Evolutionary conservation across 163 green algal genomes (phyloP).

Genomic region (Volvox carteri): DNA sequence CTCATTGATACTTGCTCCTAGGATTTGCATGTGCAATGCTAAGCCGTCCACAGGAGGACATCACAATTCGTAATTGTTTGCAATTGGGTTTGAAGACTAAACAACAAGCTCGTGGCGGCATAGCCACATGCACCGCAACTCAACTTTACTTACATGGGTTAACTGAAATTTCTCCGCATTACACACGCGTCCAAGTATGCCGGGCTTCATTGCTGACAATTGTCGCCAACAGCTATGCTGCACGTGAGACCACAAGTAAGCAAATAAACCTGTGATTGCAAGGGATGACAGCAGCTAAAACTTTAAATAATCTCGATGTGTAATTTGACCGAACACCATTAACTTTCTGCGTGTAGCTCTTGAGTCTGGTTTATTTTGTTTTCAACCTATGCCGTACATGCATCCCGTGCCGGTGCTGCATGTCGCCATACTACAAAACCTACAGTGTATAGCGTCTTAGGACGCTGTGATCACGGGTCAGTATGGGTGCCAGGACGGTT

Average conservation of each 20-base stretch:
- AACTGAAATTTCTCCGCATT: neutral
- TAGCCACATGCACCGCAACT: neutral
- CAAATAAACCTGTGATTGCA: too few species aligned
- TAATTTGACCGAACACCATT: too few species aligned
- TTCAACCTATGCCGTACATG: neutral
- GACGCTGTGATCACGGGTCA: too few species aligned
- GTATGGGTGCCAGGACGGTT: neutral
- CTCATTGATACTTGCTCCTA: neutral
- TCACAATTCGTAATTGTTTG: neutral
- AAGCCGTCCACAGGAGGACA: neutral
- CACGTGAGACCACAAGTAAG: conserved; percentile 19
- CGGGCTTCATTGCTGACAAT: conserved; percentile 1
- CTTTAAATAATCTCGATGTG: neutral
- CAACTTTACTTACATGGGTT: neutral
- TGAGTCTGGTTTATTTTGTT: neutral
- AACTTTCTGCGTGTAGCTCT: neutral
- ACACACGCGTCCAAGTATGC: neutral
- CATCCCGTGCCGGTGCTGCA: too few species aligned
- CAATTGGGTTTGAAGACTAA: neutral
- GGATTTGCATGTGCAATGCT: neutral
- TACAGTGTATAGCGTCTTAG: too few species aligned
- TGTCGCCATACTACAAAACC: neutral
- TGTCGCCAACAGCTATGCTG: neutral
- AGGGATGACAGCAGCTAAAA: too few species aligned
- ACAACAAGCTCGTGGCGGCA: conserved; percentile 9